Evolutionary conservation across 1,284 basidiomycete genomes (phyloP), one percentile per base, ranked within the genome.

Genomic region (Rhodotorula sp.): DNA sequence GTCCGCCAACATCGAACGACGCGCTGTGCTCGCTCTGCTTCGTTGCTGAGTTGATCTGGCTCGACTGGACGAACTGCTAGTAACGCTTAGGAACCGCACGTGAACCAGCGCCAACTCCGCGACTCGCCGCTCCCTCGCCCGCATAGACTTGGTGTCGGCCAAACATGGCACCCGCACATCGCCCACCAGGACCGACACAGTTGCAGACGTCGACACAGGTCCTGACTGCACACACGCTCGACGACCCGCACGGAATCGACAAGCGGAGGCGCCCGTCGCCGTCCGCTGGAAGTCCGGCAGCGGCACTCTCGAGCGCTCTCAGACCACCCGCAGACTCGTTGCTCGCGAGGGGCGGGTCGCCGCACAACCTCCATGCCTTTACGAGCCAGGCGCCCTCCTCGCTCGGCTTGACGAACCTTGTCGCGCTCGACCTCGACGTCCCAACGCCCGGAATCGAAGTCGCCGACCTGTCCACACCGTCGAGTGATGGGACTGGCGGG

Each of bases 391-490:
- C 44, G 15, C 49, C 63, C 10, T 54, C 57, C 6, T 54, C 66
- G 1, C 60, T 62, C n/a, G 66, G 66, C 11, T 36, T 71, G 30
- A 47, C 51, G 13, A 67, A 48, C 44, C 55, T 70, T 54, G 71
- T 70, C 62, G 71, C 71, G 4, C 64, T 72, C 62, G 71, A 72
- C 51, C 59, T 72, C 27, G 17, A 46, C 20, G 54, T 72, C 24
- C 68, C 67, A 3, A 34, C 48, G 4, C 64, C 67, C 17, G 59
- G 13, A 5, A 48, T 67, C 59, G 59, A 70, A 46, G 59, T 67
- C 55, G 52, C 17, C 32, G 57, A 60, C 29, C 22, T 55, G 19
- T 55, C 54, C 10, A n/a, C 54, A 22, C 34, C 32, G 34, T n/a
- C 30, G 47, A 7, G 24, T n/a, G 44, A 47, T 36, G 58, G 49